Conservation (phyloP, 2,329 filamentous ascomycete genomes). For the Aspergillus hortae region DNA sequence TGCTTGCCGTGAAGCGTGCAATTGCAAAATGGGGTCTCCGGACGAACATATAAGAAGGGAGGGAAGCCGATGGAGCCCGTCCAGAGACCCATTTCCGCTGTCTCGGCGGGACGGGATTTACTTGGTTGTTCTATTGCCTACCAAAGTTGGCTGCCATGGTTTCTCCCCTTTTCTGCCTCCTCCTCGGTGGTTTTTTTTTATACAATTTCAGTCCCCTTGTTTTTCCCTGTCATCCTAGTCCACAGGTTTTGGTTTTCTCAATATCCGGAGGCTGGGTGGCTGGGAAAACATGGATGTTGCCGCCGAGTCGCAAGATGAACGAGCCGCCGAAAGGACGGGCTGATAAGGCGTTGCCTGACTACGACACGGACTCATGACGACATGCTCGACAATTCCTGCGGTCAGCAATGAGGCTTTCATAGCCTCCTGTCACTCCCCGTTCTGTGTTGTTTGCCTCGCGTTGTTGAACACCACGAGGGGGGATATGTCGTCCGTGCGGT, state of each 20-base stretch:
- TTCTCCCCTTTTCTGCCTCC: background rate
- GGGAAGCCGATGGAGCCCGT: background rate
- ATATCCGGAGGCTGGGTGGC: conserved; percentile 23
- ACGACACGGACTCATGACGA: conserved; percentile 7
- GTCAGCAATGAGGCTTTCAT: background rate
- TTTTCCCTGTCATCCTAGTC: background rate
- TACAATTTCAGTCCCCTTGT: background rate
- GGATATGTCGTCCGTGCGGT: conserved; percentile 1
- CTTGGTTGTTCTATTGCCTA: background rate
- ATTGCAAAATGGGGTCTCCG: background rate
- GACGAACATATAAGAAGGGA: background rate
- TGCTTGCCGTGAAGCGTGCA: background rate
- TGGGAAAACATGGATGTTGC: conserved; percentile 16
- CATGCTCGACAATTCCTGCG: conserved; percentile 3
- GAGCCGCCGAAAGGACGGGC: conserved; percentile 1
- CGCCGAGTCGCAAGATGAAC: conserved; percentile 1
- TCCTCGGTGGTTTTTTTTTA: background rate
- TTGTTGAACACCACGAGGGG: background rate
- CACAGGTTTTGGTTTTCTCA: conserved; percentile 1
- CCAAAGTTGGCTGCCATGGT: background rate
- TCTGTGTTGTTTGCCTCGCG: background rate
- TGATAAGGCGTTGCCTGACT: conserved; percentile 12
- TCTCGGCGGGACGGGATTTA: background rate
- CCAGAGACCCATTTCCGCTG: background rate
- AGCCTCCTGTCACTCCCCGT: background rate